Base-by-base conservation (phyloP, 2,329 filamentous ascomycete genomes). In the Rhynchosporium agropyri region DNA sequence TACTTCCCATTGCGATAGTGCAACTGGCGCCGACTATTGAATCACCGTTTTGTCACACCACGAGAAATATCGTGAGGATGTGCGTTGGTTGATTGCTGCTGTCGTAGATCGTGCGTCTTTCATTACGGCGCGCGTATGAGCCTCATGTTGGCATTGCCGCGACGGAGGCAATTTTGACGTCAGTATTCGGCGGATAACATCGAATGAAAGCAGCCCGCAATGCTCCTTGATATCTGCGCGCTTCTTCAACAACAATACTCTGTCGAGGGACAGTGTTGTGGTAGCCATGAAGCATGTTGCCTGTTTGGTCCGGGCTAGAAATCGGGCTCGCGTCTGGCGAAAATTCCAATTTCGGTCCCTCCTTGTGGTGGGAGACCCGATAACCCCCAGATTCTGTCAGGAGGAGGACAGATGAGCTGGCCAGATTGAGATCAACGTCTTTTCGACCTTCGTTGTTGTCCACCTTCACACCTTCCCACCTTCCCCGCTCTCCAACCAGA, bases 81-180 rank as follows among this genome's bases (percentile, higher is more conserved):
- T 46, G 45, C 28, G 26, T 20, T n/a, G 45, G 28, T 3, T 38
- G 33, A n/a, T 20, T 20, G 1, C 15, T n/a, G 15, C 3, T 51
- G 12, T 20, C n/a, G 13, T 31, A 28, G 2, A 33, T 57, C 40
- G 54, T 57, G 40, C 38, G 36, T 33, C 29, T 45, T 40, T 13
- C 20, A 26, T 7, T 8, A 8, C 2, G 40, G 40, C 54, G 33
- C 13, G 54, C 54, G 54, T 13, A 40, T 36, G 6, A 28, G n/a
- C 20, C n/a, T 55, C 20, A 40, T 57, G 42, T 57, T 46, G 28
- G 20, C 38, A 46, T 57, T 45, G 54, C 12, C 54, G 54, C 54
- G 38, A 9, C 33, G 9, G 40, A 13, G n/a, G 54, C 38, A 40
- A 29, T 33, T 33, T 57, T 57, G 54, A 57, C 40, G 54, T 57